phyloP scores from a whole-genome alignment of 164 flowering plant genomes.

The Saururus chinensis region DNA sequence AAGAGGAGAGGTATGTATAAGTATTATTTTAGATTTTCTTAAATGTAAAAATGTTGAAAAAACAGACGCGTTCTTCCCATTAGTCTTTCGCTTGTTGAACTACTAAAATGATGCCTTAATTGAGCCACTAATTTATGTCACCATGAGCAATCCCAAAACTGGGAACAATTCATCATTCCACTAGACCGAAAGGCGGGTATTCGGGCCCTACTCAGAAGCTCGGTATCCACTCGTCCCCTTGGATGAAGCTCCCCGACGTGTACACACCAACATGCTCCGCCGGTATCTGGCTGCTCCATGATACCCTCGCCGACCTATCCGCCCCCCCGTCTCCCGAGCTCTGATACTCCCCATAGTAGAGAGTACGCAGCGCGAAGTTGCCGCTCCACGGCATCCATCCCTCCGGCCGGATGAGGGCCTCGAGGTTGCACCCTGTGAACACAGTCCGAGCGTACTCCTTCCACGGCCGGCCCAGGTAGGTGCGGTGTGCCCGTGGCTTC shows the following conservation, averaged over 20 bases:
- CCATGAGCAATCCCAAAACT: no score
- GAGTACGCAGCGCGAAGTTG: slow-evolving; percentile 12
- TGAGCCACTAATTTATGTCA: no score
- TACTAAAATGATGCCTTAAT: no score
- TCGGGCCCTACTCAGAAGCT: background rate
- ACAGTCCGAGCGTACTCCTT: slow-evolving; percentile 25
- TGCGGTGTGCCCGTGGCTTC: slow-evolving; percentile 6
- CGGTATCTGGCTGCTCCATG: slow-evolving; percentile 72
- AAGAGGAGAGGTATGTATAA: no score
- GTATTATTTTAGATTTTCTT: no score
- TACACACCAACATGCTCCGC: slow-evolving; percentile 35
- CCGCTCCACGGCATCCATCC: slow-evolving; percentile 40
- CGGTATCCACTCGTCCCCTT: slow-evolving; percentile 59
- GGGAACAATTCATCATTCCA: no score
- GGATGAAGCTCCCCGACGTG: slow-evolving; percentile 65
- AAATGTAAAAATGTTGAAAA: no score
- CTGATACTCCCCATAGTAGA: slow-evolving; percentile 28
- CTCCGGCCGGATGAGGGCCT: slow-evolving; percentile 22
- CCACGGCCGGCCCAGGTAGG: slow-evolving; percentile 41
- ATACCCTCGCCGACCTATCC: slow-evolving; percentile 31
- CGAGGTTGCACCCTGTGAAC: slow-evolving; percentile 15
- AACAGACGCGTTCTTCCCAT: no score
- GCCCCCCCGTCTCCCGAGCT: slow-evolving; percentile 51
- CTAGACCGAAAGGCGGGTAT: no score
- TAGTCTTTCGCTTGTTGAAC: no score